These are phyloP conservation scores for Chytridium lagenaria DNA, from an alignment of 371 early-diverging fungal genomes.

Conservation along the genomic window DNA sequence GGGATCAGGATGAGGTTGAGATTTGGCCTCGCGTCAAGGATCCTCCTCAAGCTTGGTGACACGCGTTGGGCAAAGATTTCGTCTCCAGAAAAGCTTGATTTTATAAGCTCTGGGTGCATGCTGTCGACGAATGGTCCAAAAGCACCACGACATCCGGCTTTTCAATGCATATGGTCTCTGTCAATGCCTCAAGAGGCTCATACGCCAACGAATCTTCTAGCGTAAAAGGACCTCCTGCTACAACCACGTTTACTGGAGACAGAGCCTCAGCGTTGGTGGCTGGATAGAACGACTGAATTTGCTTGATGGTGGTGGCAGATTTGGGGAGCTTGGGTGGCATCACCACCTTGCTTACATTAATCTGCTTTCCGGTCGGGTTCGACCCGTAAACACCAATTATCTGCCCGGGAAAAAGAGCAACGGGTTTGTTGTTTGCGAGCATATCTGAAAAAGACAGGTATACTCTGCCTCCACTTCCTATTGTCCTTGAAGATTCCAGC, in stretches of 20 bases:
- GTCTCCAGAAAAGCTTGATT: slow-evolving; percentile 43
- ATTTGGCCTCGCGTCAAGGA: slow-evolving; percentile 9
- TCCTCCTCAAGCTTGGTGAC: slow-evolving; percentile 51
- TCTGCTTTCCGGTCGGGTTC: slow-evolving; percentile 46
- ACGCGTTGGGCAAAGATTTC: slow-evolving; percentile 70
- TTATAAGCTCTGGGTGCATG: slow-evolving; percentile 66
- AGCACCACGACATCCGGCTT: slow-evolving; percentile 81
- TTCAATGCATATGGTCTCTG: slow-evolving; percentile 61
- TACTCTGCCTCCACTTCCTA: slow-evolving; percentile 77
- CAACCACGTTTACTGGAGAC: slow-evolving; percentile 66
- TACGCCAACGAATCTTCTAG: slow-evolving; percentile 74
- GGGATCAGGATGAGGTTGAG: slow-evolving; percentile 69
- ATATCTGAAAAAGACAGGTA: slow-evolving; percentile 60
- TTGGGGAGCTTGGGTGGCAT: slow-evolving; percentile 37
- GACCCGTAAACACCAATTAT: slow-evolving; percentile 50
- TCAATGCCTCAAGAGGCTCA: slow-evolving; percentile 77
- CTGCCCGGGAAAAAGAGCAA: slow-evolving; percentile 59
- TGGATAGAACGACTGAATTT: slow-evolving; percentile 37
- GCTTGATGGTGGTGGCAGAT: slow-evolving; percentile 30
- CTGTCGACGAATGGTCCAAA: slow-evolving; percentile 86
- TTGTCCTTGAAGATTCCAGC: slow-evolving; percentile 75
- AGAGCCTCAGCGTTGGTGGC: slow-evolving; percentile 18
- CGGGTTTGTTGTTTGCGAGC: slow-evolving; percentile 18
- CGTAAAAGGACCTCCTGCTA: slow-evolving; percentile 88
- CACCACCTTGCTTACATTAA: slow-evolving; percentile 39